Conservation (phyloP, 306 rosid species). For the Begonia peltatifolia region DNA sequence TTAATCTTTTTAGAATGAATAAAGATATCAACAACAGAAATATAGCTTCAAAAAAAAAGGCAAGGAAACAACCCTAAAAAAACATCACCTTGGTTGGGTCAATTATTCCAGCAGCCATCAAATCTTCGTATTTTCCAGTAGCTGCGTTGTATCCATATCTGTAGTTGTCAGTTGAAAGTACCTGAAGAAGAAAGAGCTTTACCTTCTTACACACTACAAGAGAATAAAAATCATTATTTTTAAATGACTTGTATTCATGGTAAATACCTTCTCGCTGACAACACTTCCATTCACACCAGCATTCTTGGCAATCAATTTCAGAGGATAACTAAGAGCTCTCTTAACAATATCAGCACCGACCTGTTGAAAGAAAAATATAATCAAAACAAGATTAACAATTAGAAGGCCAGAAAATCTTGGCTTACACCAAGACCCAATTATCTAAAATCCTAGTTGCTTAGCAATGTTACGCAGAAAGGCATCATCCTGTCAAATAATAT, state of each 20-base stretch:
- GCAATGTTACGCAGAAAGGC: too few species aligned
- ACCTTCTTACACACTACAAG: conserved; percentile 1
- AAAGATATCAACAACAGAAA: too few species aligned
- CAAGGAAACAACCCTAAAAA: neutral
- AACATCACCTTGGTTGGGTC: conserved; percentile 87
- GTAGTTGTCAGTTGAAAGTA: conserved; percentile 59
- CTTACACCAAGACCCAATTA: too few species aligned
- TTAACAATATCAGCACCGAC: conserved; percentile 95
- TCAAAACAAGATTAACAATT: too few species aligned
- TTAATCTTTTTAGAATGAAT: too few species aligned
- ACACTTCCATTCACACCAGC: conserved; percentile 99
- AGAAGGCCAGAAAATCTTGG: too few species aligned
- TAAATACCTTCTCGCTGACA: conserved; percentile 86
- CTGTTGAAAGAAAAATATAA: conserved; percentile 16
- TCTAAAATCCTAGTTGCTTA: too few species aligned
- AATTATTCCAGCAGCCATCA: conserved; percentile 95
- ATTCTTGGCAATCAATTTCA: conserved; percentile 89
- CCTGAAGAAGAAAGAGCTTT: conserved; percentile 22
- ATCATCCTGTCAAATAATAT: too few species aligned
- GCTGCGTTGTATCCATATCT: conserved; percentile 91
- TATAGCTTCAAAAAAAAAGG: too few species aligned
- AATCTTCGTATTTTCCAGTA: conserved; percentile 89
- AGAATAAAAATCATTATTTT: too few species aligned
- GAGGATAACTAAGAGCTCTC: conserved; percentile 89
- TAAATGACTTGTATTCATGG: neutral